Evolutionary conservation across 345 rosid genomes (phyloP), one percentile per base, ranked within the genome.

Genomic region (Syzygium jambos): DNA sequence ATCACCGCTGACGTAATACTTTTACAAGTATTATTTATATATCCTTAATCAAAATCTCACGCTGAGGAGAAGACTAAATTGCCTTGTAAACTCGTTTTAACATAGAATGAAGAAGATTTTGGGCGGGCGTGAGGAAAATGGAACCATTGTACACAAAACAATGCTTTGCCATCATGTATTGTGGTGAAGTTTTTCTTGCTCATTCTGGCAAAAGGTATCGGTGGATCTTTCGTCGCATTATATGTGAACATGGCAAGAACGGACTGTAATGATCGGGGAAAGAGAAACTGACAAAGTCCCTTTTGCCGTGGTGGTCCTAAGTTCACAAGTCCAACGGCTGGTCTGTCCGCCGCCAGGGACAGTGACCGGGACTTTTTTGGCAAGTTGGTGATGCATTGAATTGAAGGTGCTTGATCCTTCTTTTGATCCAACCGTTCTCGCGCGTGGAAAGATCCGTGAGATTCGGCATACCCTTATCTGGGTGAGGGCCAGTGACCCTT

Each of bases 401-500:
- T 15, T 6, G 46, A 43, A 43, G 46, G 46, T 43, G 46, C 46
- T 43, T 5, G 46, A 43, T 43, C 6, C 46, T 43, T 43, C 46
- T 43, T 43, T 43, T 43, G 46, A 43, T 43, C 46, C 46, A 6
- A 43, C 46, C 46, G 46, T 43, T 43, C 46, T 43, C 46, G 46
- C 41, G 5, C 0, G 7, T 29, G 77, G 1, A 7, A 19, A 63
- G 41, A 63, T 5, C 5, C 4, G 3, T 2, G 5, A 15, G 30
- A 29, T 29, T 29, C 55, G 8, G 19, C 55, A 17, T 19, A 17
- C 22, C 55, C 55, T 53, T 22, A 22, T 16, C 8, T 21, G 22
- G 11, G 77, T 9, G 77, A 63, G 41, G 11, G 17, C 1, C 0
- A 8, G 16, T 19, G 38, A 2, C 11, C 5, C 5, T 63, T 0